phyloP scores from a whole-genome alignment of 2,329 filamentous ascomycete species.

The Neonectria faginata region DNA sequence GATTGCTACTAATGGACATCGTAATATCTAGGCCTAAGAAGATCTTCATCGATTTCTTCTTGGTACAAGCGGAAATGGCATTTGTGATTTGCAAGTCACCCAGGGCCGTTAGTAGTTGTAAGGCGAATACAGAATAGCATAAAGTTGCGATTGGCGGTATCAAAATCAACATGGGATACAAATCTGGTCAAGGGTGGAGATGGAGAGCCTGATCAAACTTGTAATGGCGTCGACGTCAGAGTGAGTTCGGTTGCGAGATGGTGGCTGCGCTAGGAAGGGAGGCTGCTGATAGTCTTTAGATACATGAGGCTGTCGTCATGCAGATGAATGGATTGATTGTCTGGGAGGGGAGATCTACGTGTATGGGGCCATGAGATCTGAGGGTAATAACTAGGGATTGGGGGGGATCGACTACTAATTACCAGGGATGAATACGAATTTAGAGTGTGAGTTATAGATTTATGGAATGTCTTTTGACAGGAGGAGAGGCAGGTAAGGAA shows the following conservation, averaged over 20 bases:
- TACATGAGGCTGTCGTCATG: conserved; percentile 14
- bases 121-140: not conserved
- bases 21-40: not conserved
- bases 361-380: not conserved
- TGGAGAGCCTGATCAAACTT: not conserved
- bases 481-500: not conserved
- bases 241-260: conserved; percentile 14
- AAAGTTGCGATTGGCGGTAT: not conserved
- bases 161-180: conserved; percentile 6
- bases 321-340: conserved; percentile 10
- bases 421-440: not conserved
- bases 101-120: not conserved
- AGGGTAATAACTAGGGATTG: not conserved
- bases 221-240: conserved; percentile 17
- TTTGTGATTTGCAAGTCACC: not conserved
- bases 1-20: not conserved
- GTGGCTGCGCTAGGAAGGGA: conserved; percentile 27
- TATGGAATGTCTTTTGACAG: not conserved
- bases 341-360: not conserved
- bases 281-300: conserved; percentile 5
- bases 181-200: not conserved
- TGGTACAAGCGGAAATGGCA: not conserved
- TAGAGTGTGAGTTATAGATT: conserved; percentile 3
- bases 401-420: not conserved
- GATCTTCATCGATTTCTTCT: not conserved